Base-by-base conservation (phyloP, 768 basidiomycete genomes). In the Trametes punicea region DNA sequence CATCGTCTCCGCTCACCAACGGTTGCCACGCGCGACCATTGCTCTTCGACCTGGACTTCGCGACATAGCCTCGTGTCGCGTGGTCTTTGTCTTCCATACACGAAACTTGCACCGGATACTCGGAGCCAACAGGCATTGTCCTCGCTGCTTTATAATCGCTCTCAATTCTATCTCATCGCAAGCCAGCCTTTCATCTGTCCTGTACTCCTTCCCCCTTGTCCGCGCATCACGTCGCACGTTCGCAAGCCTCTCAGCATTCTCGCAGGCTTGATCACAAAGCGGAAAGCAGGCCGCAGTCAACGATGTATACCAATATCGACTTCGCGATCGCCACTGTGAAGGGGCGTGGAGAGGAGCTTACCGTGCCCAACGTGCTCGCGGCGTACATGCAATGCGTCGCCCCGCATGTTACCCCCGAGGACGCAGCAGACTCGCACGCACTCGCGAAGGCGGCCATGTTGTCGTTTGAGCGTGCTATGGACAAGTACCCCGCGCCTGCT, bases 361-460 rank as follows among this genome's bases (percentile, higher is more conserved):
- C 33, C 51, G 50, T 61, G 30, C 52, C 55, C 33, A 57, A 95
- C 72, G 88, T 89, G 62, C 92, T 98, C 64, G 87, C 97, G 57
- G 82, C 88, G 65, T 93, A 88, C 77, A 83, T 98, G 61, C 53
- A 60, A 13, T 45, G 40, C 33, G 7, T 80, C 94, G 55, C 71
- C 81, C n/a, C 84, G 95, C 71, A 85, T 95, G 65, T 87, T 90
- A 69, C 89, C 85, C 48, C 58, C n/a, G 58, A 51, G 9, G 56
- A 46, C 48, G 90, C 97, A 73, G 96, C 95, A 60, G 97, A 95
- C 38, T 89, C 88, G 13, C 88, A 90, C 31, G 94, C 97, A 76
- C 96, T 98, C 66, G 93, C 94, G 16, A 93, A 95, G 73, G 94
- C 96, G 60, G 94, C 94, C 16, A 96, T 93, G 63, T 93, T 94